phyloP scores from a whole-genome alignment of 176 grass and related monocot species.

The Juncus inflexus region DNA sequence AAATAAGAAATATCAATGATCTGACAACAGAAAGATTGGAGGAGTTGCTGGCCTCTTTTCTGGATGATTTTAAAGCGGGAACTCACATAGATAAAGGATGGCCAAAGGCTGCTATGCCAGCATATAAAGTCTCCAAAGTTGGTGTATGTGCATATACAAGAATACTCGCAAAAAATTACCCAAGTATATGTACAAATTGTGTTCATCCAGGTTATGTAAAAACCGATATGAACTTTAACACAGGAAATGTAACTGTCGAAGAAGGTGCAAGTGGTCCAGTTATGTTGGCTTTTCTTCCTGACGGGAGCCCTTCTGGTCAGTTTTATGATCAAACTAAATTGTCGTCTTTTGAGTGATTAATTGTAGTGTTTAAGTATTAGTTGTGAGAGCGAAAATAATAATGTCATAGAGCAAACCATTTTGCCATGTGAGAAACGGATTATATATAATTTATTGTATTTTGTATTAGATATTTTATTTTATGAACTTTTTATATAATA shows the following conservation, averaged over 20 bases:
- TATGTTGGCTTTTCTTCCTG: slow-evolving; percentile 32
- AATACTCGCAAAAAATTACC: slow-evolving; percentile 34
- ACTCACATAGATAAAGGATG: slow-evolving; percentile 41
- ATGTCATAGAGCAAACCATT: not conserved
- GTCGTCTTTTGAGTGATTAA: slow-evolving; percentile 29
- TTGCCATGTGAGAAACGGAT: not conserved
- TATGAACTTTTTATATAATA: too few relatives aligned
- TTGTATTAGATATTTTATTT: too few relatives aligned
- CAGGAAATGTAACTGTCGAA: slow-evolving; percentile 32
- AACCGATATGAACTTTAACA: slow-evolving; percentile 38
- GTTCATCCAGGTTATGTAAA: slow-evolving; percentile 40
- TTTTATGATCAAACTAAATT: slow-evolving; percentile 40
- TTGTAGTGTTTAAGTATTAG: too few relatives aligned
- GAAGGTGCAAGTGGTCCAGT: slow-evolving; percentile 46
- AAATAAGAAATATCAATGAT: slow-evolving; percentile 36
- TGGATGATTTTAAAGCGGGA: slow-evolving; percentile 59
- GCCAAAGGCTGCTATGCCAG: slow-evolving; percentile 32
- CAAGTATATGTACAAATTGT: slow-evolving; percentile 39
- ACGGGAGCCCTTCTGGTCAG: slow-evolving; percentile 25
- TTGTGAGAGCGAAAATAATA: too few relatives aligned
- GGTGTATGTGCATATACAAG: slow-evolving; percentile 42
- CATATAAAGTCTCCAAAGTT: slow-evolving; percentile 50
- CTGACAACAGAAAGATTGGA: slow-evolving; percentile 47
- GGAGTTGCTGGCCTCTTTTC: slow-evolving; percentile 35
- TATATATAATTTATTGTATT: too few relatives aligned